These are phyloP conservation scores for Chlorella sp. DNA, from an alignment of 139 green algal genomes.

Conservation along the genomic window DNA sequence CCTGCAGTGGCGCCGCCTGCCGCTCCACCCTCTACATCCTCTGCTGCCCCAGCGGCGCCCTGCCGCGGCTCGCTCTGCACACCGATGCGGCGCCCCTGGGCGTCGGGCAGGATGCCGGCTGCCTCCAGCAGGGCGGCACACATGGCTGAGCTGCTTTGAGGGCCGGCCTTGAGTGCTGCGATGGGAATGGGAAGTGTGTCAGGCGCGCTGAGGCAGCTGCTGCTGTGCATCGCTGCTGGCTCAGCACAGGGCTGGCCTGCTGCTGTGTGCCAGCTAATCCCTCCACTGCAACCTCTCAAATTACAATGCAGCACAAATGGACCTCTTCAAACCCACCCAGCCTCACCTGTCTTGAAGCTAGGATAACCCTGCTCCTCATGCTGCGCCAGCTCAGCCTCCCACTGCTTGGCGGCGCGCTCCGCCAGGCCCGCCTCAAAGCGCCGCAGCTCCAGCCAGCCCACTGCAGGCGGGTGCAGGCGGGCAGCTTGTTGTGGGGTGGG, in stretches of 20 bases:
- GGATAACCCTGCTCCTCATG: not conserved
- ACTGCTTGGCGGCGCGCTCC: too few species aligned
- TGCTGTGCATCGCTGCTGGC: too few species aligned
- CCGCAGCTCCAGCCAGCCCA: constrained; percentile 9
- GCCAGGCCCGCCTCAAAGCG: not conserved
- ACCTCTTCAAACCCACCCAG: too few species aligned
- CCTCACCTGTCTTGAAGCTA: not conserved
- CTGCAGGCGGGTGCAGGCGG: not conserved
- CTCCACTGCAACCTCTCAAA: too few species aligned
- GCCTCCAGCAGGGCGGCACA: constrained; percentile 12
- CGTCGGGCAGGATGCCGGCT: not conserved
- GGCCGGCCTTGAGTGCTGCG: not conserved
- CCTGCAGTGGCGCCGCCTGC: not conserved
- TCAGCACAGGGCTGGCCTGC: too few species aligned
- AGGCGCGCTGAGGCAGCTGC: too few species aligned
- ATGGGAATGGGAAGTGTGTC: too few species aligned
- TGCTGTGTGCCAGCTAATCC: too few species aligned
- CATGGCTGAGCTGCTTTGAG: not conserved
- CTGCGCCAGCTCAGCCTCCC: not conserved
- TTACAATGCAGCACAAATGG: too few species aligned
- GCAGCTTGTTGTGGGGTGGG: not conserved
- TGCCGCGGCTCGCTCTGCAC: not conserved
- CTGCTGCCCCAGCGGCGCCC: not conserved
- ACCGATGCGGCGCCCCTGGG: not conserved
- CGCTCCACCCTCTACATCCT: not conserved